Base-by-base conservation (phyloP, 345 rosid species). In the Syzygium jambos region DNA sequence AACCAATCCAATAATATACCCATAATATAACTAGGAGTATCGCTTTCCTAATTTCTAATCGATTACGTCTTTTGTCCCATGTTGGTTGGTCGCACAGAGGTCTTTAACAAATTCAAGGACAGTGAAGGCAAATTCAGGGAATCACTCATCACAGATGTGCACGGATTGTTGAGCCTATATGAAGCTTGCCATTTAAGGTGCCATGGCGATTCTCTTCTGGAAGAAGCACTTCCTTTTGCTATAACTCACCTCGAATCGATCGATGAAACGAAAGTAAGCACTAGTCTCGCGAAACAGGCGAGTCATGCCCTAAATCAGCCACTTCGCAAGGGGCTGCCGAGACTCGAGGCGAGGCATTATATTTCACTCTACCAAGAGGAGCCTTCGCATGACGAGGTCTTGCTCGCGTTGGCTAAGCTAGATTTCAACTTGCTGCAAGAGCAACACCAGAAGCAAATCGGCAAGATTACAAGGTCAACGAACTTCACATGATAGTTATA, bases 341-440 rank as follows among this genome's bases (percentile, higher is more conserved):
- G 86, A 57, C 29, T 88, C 0, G 51, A 88, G 85, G 87, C 85
- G 1, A 78, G 88, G 53, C 52, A 59, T 29, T 88, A 82, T 30
- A 86, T 82, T 12, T 17, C 25, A n/a, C 83, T 41, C 5, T 82
- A 88, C 86, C 84, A 83, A 25, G 43, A 25, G 6, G 84, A 82
- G 27, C 52, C 61, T 88, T 86, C 84, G 5, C 86, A 63, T 23
- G 27, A 59, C 11, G 27, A 88, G n/a, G 82, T 43, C 23, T 34
- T 88, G 21, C 46, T 88, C 56, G 10, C 21, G 53, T 80, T 88
- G 59, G 90, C 88, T 22, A 86, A 83, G 52, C 27, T 83, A 46
- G 90, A 88, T 65, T 88, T 88, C 90, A 88, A 83, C 86, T 78
- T 17, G 27, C 38, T 63, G 38, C 84, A 88, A 57, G 84, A 83